A percentile compares a stretch with the other conserved stretches of the same genome.
These are phyloP conservation scores for Candida labiduridarum DNA, from an alignment of 1,139 yeast species.

Conservation along the genomic window DNA sequence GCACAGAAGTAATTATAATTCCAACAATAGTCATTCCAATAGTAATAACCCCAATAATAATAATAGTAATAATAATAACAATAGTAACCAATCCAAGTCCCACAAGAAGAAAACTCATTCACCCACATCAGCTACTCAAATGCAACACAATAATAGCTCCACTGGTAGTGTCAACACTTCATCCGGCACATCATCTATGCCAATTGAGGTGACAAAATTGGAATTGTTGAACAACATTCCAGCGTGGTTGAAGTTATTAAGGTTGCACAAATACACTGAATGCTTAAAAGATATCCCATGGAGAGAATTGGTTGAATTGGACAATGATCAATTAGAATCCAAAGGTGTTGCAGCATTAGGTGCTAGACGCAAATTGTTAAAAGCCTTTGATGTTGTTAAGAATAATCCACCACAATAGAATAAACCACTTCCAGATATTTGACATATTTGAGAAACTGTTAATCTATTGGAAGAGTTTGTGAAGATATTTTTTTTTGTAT, in stretches of 20 bases:
- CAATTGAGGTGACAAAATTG: slow-evolving; percentile 64
- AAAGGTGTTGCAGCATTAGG: slow-evolving; percentile 93
- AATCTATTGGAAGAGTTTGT: background rate
- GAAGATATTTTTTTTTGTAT: background rate
- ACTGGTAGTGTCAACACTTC: slow-evolving; percentile 14
- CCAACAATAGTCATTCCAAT: slow-evolving; percentile 2
- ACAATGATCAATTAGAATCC: slow-evolving; percentile 68
- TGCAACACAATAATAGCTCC: slow-evolving; percentile 12
- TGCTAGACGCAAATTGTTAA: slow-evolving; percentile 87
- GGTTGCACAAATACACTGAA: slow-evolving; percentile 92
- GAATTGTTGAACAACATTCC: slow-evolving; percentile 78
- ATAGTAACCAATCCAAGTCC: slow-evolving; percentile 7
- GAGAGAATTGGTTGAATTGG: slow-evolving; percentile 73
- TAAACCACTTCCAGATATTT: slow-evolving; percentile 7
- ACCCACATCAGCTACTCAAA: slow-evolving; percentile 12
- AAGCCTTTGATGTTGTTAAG: slow-evolving; percentile 84
- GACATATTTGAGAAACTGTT: slow-evolving; percentile 9
- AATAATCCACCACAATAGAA: slow-evolving; percentile 13
- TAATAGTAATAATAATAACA: slow-evolving; percentile 14
- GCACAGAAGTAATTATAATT: slow-evolving; percentile 7
- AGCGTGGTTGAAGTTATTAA: slow-evolving; percentile 84
- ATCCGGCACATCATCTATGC: slow-evolving; percentile 46
- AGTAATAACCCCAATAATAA: slow-evolving; percentile 9
- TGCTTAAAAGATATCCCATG: slow-evolving; percentile 75
- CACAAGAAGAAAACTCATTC: slow-evolving; percentile 13